A percentile compares a stretch with the other conserved stretches of the same genome.
These are phyloP conservation scores for Forsythia viridissima DNA, from an alignment of 257 asterid species.

Conservation along the genomic window DNA sequence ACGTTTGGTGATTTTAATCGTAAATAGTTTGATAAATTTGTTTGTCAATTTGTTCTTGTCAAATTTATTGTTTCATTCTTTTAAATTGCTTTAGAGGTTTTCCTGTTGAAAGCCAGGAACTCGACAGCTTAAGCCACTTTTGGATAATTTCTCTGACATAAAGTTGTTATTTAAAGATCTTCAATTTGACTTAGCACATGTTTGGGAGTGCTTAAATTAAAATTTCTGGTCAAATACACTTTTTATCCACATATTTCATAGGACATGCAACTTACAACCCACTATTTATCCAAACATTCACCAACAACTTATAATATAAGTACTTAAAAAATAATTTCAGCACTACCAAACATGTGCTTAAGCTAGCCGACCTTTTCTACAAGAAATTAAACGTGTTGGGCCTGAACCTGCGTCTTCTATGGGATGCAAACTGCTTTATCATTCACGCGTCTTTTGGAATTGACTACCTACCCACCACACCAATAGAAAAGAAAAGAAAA, in stretches of 20 bases:
- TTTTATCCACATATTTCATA: no score
- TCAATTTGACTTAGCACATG: neutral
- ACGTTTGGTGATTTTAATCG: neutral
- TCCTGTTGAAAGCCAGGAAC: neutral
- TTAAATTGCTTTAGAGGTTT: neutral
- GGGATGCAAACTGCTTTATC: conserved; percentile 1
- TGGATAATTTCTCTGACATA: conserved; percentile 2
- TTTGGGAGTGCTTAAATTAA: no score
- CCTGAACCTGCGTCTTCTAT: neutral
- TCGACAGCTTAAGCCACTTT: neutral
- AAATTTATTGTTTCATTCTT: neutral
- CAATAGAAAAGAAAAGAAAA: neutral
- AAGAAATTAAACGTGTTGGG: neutral
- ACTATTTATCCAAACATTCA: no score
- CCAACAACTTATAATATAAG: no score
- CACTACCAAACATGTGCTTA: neutral
- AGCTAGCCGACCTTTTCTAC: neutral
- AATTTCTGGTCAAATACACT: no score
- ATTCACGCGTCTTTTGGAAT: neutral
- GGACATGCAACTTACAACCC: no score
- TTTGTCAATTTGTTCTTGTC: neutral
- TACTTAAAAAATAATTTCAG: no score
- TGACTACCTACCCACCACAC: neutral
- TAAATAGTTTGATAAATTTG: neutral
- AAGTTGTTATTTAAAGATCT: neutral